Base-by-base conservation (phyloP, 2,329 filamentous ascomycete genomes). In the Aspergillaceae sp. region DNA sequence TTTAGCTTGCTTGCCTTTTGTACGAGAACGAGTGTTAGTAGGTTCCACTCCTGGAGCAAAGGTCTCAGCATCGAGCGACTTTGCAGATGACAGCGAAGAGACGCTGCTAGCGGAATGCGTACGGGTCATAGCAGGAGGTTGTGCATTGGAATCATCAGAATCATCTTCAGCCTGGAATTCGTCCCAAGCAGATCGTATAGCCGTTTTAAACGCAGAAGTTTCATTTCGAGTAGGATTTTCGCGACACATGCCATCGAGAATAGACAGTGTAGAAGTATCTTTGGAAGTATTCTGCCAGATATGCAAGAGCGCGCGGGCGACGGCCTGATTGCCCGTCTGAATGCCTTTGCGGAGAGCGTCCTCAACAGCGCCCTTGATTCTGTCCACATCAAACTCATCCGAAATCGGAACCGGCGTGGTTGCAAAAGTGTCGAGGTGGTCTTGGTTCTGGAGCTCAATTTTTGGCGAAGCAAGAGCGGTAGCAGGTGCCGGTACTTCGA, bases 41-140 rank as follows among this genome's bases (percentile, higher is more conserved):
- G 57, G 44, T 28, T 45, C 46, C 41, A 57, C 48, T 30, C 49
- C 52, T 32, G 60, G 58, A n/a, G 54, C 55, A 43, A 57, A 56
- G 19, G 60, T 59, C 45, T 68, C 64, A 41, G 56, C 57, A 35
- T 65, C 60, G 32, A 67, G 51, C 4, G 68, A 67, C 37, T 67
- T 63, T 7, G 64, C 64, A 6, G 68, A 66, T 33, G 69, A 70
- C 26, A 70, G 48, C 8, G 65, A 69, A 10, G 67, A 68, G 8
- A 60, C 58, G 19, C 60, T 67, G 36, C 52, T 56, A 27, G 54
- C 54, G 10, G 60, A 62, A 5, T 52, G 52, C 7, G 53, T 52
- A 11, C 59, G 55, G 33, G 43, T 49, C 40, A 54, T 44, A 44
- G 36, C 41, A 34, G 50, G 45, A 11, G 45, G 36, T 9, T 47